Conservation (phyloP, 495 filamentous ascomycete genomes). For the Neurospora tetrasperma region DNA sequence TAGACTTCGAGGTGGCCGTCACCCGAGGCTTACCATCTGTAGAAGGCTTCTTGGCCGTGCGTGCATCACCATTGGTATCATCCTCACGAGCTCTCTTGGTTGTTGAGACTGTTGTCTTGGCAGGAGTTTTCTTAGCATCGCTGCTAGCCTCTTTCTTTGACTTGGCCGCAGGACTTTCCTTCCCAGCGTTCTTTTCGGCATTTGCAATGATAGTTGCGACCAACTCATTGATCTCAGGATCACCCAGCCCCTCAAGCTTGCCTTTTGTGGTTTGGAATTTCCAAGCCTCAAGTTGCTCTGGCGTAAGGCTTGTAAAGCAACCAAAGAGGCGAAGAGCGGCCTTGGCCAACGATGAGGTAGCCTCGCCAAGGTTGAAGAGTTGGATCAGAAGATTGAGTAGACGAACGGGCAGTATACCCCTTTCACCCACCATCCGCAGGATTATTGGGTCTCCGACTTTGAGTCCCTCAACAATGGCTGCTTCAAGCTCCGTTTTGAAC, state of each 20-base stretch:
- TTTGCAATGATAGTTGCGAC: conserved; percentile 32
- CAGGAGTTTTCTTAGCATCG: conserved; percentile 2
- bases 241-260: conserved; percentile 56
- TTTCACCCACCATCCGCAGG: conserved; percentile 43
- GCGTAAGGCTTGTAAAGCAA: conserved; percentile 49
- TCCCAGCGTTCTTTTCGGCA: conserved; percentile 15
- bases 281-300: conserved; percentile 50
- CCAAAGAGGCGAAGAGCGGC: conserved; percentile 58
- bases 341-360: conserved; percentile 49
- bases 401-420: conserved; percentile 34
- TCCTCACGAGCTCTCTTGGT: conserved; percentile 28
- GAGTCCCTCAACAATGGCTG: conserved; percentile 11
- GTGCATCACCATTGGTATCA: conserved; percentile 23
- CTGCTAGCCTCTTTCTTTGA: conserved; percentile 11
- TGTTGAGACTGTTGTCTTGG: conserved; percentile 3
- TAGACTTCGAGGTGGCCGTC: conserved; percentile 8
- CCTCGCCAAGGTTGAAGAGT: conserved; percentile 55
- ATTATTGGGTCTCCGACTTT: conserved; percentile 5
- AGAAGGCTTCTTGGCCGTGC: conserved; percentile 31
- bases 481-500: conserved; percentile 11
- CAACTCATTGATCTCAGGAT: conserved; percentile 44
- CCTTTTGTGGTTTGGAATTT: conserved; percentile 57
- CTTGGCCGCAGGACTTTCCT: conserved; percentile 10
- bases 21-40: conserved; percentile 13
- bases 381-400: conserved; percentile 55